Percentiles rank a stretch among this genome's conserved stretches.
Conservation (phyloP, 129 eudicot genomes). For the Deinandra increscens region DNA sequence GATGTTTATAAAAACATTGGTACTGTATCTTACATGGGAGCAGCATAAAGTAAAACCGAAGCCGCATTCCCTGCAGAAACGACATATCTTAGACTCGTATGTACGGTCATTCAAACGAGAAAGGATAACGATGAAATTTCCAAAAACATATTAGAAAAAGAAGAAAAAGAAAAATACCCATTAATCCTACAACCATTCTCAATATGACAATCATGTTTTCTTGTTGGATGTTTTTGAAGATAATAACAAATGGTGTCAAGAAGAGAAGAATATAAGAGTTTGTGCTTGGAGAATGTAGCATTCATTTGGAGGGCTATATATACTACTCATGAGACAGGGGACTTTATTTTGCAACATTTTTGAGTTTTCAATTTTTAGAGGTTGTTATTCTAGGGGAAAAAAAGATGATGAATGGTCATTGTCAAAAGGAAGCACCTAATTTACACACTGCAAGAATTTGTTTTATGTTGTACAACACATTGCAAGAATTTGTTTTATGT, state of each 20-base stretch:
- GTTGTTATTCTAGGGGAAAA: conserved; percentile 23
- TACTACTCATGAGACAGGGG: conserved; percentile 32
- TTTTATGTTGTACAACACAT: no score
- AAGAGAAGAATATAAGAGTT: conserved; percentile 25
- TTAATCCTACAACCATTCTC: conserved; percentile 65
- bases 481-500: background rate
- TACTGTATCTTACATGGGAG: conserved; percentile 63
- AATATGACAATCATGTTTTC: conserved; percentile 51
- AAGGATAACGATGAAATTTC: background rate
- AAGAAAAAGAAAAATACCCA: conserved; percentile 44
- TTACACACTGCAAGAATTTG: background rate
- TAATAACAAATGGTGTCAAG: conserved; percentile 11
- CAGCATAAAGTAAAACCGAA: conserved; percentile 68
- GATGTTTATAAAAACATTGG: background rate
- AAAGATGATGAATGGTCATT: conserved; percentile 22
- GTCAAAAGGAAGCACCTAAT: conserved; percentile 34
- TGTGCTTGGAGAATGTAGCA: conserved; percentile 32
- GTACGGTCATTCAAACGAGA: conserved; percentile 5
- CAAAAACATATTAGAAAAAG: background rate
- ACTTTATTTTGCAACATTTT: conserved; percentile 37
- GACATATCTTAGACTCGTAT: conserved; percentile 7
- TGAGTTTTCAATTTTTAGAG: conserved; percentile 22
- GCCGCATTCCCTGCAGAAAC: conserved; percentile 77
- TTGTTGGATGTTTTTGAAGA: background rate
- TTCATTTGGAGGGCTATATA: conserved; percentile 43